phyloP scores from a whole-genome alignment of 1,139 yeast species.

The Geotrichum aggregatum region DNA sequence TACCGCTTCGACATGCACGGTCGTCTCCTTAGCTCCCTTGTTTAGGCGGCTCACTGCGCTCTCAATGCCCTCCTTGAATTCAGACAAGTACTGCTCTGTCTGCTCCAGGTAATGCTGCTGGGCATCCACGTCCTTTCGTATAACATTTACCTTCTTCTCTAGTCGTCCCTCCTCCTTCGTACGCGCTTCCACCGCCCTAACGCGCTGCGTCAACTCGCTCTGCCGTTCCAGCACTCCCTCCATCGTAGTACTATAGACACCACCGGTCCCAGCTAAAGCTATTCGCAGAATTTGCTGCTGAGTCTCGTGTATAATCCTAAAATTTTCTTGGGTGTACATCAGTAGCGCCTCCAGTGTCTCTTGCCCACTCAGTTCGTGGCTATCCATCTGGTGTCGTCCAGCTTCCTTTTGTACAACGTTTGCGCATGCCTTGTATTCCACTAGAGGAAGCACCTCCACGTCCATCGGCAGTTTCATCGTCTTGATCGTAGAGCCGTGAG shows the following conservation, averaged over 20 bases:
- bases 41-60: not conserved
- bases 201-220: not conserved
- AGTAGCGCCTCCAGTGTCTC: not conserved
- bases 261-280: too few relatives aligned
- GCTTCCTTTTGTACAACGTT: too few relatives aligned
- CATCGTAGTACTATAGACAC: not conserved
- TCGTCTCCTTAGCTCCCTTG: not conserved
- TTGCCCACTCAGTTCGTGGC: not conserved
- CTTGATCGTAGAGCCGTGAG: too few relatives aligned
- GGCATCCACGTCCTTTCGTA: not conserved
- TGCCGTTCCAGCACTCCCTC: not conserved
- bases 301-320: not conserved
- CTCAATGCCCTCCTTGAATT: not conserved
- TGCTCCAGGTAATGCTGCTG: too few relatives aligned
- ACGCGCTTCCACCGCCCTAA: not conserved
- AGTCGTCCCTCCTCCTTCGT: not conserved
- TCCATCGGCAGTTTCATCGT: too few relatives aligned
- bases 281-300: not conserved
- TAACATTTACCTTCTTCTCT: not conserved
- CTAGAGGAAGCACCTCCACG: too few relatives aligned
- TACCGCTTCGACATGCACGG: not conserved
- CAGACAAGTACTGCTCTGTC: too few relatives aligned
- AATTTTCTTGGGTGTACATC: not conserved
- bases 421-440: too few relatives aligned
- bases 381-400: not conserved